Conservation (phyloP, 768 basidiomycete genomes). For the Gloeostereum incarnatum region DNA sequence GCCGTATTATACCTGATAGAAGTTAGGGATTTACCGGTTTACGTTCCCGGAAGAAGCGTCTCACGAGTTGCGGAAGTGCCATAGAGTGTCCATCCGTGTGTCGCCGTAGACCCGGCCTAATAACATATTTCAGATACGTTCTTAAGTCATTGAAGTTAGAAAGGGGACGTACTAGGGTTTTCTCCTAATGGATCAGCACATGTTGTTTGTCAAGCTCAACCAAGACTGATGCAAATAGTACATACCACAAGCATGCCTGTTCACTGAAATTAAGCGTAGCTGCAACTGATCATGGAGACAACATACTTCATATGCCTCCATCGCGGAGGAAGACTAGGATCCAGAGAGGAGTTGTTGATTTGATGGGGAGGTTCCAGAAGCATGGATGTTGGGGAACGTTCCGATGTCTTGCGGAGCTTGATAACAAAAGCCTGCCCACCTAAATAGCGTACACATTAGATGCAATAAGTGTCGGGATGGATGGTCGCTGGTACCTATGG, state of each 20-base stretch:
- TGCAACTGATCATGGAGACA: not conserved
- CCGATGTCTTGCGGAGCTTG: slow-evolving; percentile 66
- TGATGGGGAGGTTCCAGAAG: slow-evolving; percentile 67
- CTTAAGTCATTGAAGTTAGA: too few species aligned
- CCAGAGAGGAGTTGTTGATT: slow-evolving; percentile 39
- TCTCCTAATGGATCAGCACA: slow-evolving; percentile 27
- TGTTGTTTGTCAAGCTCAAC: not conserved
- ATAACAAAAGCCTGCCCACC: slow-evolving; percentile 74
- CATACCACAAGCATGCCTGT: slow-evolving; percentile 50
- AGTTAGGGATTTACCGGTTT: slow-evolving; percentile 13
- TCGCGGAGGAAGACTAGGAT: slow-evolving; percentile 36
- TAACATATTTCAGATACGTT: not conserved
- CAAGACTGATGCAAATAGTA: slow-evolving; percentile 1
- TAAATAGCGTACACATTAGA: slow-evolving; percentile 10
- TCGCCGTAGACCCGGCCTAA: slow-evolving; percentile 1
- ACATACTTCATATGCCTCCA: slow-evolving; percentile 76
- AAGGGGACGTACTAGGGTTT: slow-evolving; percentile 35
- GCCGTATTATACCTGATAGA: slow-evolving; percentile 47
- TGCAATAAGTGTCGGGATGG: not conserved
- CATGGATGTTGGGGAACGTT: slow-evolving; percentile 66
- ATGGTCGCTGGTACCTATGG: slow-evolving; percentile 47
- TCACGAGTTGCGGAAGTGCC: slow-evolving; percentile 53
- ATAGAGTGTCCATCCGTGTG: slow-evolving; percentile 36
- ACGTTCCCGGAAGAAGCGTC: slow-evolving; percentile 10
- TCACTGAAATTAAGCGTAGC: not conserved